Base-by-base conservation (phyloP, 2,329 filamentous ascomycete genomes). In the Camillea tinctor region DNA sequence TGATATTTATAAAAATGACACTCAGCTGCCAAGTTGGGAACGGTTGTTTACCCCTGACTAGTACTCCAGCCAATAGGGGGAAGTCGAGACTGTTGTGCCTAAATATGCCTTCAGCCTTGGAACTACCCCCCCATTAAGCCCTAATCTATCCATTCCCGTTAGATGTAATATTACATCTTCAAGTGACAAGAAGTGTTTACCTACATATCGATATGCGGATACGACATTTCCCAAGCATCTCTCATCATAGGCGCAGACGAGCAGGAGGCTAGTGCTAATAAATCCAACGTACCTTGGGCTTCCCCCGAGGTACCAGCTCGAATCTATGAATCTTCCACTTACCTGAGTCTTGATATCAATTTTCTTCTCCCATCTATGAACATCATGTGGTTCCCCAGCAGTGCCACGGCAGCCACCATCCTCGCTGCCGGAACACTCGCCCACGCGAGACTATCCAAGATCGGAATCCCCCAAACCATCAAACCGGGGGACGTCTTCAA, bases 401-500 rank as follows among this genome's bases (percentile, higher is more conserved):
- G 36, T 15, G 36, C 11, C 36, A 17, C 15, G 9, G 36, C 15
- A 17, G 36, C 15, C 9, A 17, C 36, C 15, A 40, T 40, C 9
- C 9, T 11, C 15, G 15, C 26, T 13, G 13, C 26, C 13, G 26
- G 13, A 30, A 30, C 13, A 6, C 26, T 20, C 20, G 52, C 51
- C 11, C 24, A 50, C 17, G 53, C 55, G 7, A 50, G 56, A 20
- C 54, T 59, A 26, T 58, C 52, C 48, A 26, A 52, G 52, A 51
- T 59, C 54, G 56, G 56, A 6, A 61, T 60, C 13, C 58, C 54
- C 22, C 30, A 52, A 13, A 22, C 54, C 11, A 52, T 59, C 24
- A 55, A 56, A 21, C 49, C 54, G 21, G 52, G 59, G 30, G 57
- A 59, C 17, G 11, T 22, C 19, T 60, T 57, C 50, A 52, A 56